Conservation (phyloP, 805 yeast species). For the Candida krabiensis region DNA sequence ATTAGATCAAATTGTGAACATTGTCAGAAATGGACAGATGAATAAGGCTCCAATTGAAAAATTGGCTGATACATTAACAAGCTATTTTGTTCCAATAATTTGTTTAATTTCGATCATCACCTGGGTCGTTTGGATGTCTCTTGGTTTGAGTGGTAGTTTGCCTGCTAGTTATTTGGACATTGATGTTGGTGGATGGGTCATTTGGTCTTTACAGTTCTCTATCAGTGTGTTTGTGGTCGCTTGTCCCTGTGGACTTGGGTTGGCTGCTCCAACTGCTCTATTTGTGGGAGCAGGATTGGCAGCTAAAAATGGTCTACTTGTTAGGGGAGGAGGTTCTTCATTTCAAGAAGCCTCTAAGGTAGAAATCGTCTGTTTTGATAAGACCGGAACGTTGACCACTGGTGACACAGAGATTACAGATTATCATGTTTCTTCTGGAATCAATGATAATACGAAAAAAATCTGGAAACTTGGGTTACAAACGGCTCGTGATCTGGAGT, state of each 20-base stretch:
- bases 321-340: constrained; percentile 80
- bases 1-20: constrained; percentile 65
- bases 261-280: constrained; percentile 83
- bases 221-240: constrained; percentile 81
- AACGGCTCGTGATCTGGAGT: constrained; percentile 57
- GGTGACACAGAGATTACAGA: constrained; percentile 62
- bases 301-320: constrained; percentile 73
- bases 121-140: constrained; percentile 67
- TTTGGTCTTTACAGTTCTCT: constrained; percentile 77
- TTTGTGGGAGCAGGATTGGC: constrained; percentile 80
- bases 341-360: constrained; percentile 73
- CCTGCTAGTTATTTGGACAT: constrained; percentile 59
- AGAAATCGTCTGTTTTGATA: constrained; percentile 70
- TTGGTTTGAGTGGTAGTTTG: constrained; percentile 54
- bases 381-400: constrained; percentile 72
- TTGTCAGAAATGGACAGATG: constrained; percentile 73
- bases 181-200: constrained; percentile 71
- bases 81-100: constrained; percentile 72
- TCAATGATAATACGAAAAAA: background rate
- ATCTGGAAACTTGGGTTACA: constrained; percentile 39
- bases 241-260: constrained; percentile 83
- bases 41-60: constrained; percentile 73
- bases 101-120: constrained; percentile 58
- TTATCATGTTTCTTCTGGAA: constrained; percentile 33
- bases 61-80: constrained; percentile 65